These are phyloP conservation scores for Nakazawaea wickerhamii DNA, from an alignment of 805 yeast species.

Conservation along the genomic window DNA sequence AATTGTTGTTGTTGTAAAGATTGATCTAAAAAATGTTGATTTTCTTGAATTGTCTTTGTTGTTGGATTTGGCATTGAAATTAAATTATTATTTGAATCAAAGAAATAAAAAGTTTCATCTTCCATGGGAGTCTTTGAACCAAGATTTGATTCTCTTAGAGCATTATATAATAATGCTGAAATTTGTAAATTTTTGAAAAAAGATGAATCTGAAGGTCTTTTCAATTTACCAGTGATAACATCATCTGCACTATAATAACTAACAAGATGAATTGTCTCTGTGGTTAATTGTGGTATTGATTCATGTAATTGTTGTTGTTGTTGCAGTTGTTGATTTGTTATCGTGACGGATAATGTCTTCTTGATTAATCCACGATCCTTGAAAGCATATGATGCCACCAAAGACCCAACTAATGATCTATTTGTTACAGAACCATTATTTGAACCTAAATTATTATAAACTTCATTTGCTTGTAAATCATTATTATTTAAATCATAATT, in stretches of 20 bases:
- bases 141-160: conserved; percentile 51
- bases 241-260: conserved; percentile 77
- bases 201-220: conserved; percentile 51
- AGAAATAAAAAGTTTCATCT: conserved; percentile 43
- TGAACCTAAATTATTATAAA: conserved; percentile 1
- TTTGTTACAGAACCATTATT: conserved; percentile 18
- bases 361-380: conserved; percentile 73
- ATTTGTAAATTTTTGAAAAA: conserved; percentile 44
- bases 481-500: conserved; percentile 4
- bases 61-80: conserved; percentile 15
- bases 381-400: conserved; percentile 56
- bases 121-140: conserved; percentile 49
- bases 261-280: conserved; percentile 62
- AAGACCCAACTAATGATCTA: conserved; percentile 48
- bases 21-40: conserved; percentile 11
- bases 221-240: conserved; percentile 51
- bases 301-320: conserved; percentile 19
- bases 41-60: conserved; percentile 1
- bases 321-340: conserved; percentile 24
- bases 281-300: conserved; percentile 3
- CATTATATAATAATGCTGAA: conserved; percentile 43
- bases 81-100: conserved; percentile 28
- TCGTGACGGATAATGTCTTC: conserved; percentile 70
- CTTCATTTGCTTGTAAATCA: conserved; percentile 7
- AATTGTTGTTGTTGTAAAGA: conserved; percentile 17